A percentile compares a stretch with the other conserved stretches of the same genome.
These are phyloP conservation scores for Solanum dulcamara DNA, from an alignment of 257 asterid species.

Conservation along the genomic window DNA sequence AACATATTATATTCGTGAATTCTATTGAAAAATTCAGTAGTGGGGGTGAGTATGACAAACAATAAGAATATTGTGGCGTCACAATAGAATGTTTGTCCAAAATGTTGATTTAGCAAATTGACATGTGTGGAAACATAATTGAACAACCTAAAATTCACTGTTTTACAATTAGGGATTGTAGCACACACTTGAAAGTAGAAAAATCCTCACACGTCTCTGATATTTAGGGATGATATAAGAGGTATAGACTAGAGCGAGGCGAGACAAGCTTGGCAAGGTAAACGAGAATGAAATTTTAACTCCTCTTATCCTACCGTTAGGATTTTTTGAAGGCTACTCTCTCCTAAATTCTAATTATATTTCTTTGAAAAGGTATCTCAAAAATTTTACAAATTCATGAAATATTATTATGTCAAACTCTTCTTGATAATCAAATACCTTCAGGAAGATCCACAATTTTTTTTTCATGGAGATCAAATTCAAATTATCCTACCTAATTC, in stretches of 20 bases:
- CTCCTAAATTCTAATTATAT: no score
- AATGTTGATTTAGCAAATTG: background rate
- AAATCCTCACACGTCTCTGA: background rate
- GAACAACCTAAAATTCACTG: background rate
- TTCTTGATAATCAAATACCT: no score
- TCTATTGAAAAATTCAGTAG: background rate
- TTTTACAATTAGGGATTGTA: background rate
- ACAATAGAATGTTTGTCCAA: background rate
- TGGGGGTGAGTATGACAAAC: background rate
- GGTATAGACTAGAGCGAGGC: no score
- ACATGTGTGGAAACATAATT: background rate
- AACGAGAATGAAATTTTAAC: background rate
- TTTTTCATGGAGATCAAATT: no score
- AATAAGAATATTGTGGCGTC: background rate
- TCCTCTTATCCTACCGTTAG: background rate
- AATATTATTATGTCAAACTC: no score
- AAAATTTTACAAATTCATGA: no score
- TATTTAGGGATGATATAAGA: background rate
- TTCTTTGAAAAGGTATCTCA: no score
- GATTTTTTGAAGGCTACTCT: no score
- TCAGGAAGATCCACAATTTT: no score
- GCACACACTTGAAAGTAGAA: background rate
- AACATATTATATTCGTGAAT: background rate
- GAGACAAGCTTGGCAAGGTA: background rate
- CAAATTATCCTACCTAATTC: no score